A percentile compares a stretch with the other conserved stretches of the same genome.
Conservation (phyloP, 2,329 filamentous ascomycete genomes). For the Phyllosticta citribraziliensis region DNA sequence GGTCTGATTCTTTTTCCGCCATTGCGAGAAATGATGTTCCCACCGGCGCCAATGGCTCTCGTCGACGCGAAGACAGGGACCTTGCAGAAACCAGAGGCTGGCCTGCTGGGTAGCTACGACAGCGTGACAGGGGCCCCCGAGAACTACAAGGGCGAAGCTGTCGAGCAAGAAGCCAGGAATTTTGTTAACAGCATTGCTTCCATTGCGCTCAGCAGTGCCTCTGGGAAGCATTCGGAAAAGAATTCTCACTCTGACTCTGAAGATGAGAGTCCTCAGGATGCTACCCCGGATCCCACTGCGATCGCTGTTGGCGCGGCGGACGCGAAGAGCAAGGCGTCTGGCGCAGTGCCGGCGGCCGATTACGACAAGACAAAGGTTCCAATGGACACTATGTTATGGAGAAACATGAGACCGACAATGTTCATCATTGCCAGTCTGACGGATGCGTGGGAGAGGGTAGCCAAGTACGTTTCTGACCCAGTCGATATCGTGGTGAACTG, state of each 20-base stretch:
- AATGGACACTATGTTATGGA: slow-evolving; percentile 68
- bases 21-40: slow-evolving; percentile 57
- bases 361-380: slow-evolving; percentile 73
- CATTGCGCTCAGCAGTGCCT: slow-evolving; percentile 64
- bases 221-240: slow-evolving; percentile 63
- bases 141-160: slow-evolving; percentile 72
- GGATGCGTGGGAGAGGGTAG: slow-evolving; percentile 55
- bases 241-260: slow-evolving; percentile 41
- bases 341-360: slow-evolving; percentile 38
- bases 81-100: slow-evolving; percentile 66
- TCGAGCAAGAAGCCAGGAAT: slow-evolving; percentile 73
- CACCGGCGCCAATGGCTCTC: slow-evolving; percentile 64
- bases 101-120: slow-evolving; percentile 64
- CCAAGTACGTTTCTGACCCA: slow-evolving; percentile 37
- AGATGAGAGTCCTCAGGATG: slow-evolving; percentile 35
- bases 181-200: slow-evolving; percentile 65
- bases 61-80: slow-evolving; percentile 62
- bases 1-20: slow-evolving; percentile 57
- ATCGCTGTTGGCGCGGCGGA: slow-evolving; percentile 45
- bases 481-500: not conserved
- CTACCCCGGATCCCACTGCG: slow-evolving; percentile 52
- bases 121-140: slow-evolving; percentile 74
- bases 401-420: slow-evolving; percentile 66
- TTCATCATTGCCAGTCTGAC: slow-evolving; percentile 48
- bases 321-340: slow-evolving; percentile 44